Conservation (phyloP, 345 rosid genomes). For the Heritiera littoralis region DNA sequence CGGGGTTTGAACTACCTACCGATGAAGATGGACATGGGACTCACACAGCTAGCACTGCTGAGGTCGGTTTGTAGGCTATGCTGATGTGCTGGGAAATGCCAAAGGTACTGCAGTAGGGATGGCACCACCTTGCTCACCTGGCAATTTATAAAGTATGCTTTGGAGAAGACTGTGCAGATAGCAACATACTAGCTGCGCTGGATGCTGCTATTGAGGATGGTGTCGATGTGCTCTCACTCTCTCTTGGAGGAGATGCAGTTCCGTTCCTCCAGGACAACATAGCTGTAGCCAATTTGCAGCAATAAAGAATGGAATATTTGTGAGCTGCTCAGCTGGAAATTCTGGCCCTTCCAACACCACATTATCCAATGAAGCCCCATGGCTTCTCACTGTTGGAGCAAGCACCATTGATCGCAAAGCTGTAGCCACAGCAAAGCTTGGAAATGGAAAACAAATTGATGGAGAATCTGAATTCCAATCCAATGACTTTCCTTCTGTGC, state of each 20-base stretch:
- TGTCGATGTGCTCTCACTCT: slow-evolving; percentile 47
- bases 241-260: slow-evolving; percentile 38
- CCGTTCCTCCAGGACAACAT: slow-evolving; percentile 45
- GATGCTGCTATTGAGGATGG: slow-evolving; percentile 56
- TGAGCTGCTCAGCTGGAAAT: slow-evolving; percentile 55
- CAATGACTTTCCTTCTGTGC: slow-evolving; percentile 22
- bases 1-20: slow-evolving; percentile 31
- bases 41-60: slow-evolving; percentile 57
- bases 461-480: slow-evolving; percentile 55
- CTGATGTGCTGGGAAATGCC: slow-evolving; percentile 45
- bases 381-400: slow-evolving; percentile 61
- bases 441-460: slow-evolving; percentile 35
- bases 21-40: slow-evolving; percentile 65
- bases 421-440: slow-evolving; percentile 43
- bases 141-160: slow-evolving; percentile 64
- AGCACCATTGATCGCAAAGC: slow-evolving; percentile 52
- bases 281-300: slow-evolving; percentile 48
- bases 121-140: slow-evolving; percentile 54
- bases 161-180: slow-evolving; percentile 44
- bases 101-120: slow-evolving; percentile 57
- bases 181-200: slow-evolving; percentile 51
- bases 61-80: slow-evolving; percentile 40
- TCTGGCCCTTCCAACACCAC: slow-evolving; percentile 45
- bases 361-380: slow-evolving; percentile 55
- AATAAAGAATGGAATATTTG: slow-evolving; percentile 44